These are phyloP conservation scores for Saraca asoca DNA, from an alignment of 331 rosid genomes.

Conservation along the genomic window DNA sequence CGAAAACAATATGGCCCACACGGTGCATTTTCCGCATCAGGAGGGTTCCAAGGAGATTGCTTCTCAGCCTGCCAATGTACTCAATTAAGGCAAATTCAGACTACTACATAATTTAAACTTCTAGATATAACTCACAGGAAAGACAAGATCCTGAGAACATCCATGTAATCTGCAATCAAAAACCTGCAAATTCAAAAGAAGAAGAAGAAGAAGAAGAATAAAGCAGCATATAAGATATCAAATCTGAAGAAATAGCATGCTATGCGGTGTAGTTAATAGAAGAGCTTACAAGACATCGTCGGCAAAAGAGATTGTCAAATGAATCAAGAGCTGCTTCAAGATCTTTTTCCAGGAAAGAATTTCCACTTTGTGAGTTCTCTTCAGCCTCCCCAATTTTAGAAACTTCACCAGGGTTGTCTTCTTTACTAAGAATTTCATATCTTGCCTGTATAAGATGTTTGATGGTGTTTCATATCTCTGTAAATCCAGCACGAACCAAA, in stretches of 20 bases:
- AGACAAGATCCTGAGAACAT: constrained; percentile 97
- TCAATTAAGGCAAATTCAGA: constrained; percentile 21
- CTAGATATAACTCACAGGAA: constrained; percentile 67
- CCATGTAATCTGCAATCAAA: constrained; percentile 98
- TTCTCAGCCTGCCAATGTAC: constrained; percentile 77
- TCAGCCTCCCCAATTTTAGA: constrained; percentile 54
- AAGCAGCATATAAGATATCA: constrained; percentile 29
- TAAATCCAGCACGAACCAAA: constrained; percentile 90
- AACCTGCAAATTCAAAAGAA: constrained; percentile 55
- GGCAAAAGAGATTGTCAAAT: constrained; percentile 95
- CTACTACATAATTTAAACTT: constrained; percentile 19
- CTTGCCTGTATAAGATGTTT: constrained; percentile 98
- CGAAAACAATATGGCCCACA: constrained; percentile 87
- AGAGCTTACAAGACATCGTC: constrained; percentile 86
- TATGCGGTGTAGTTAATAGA: constrained; percentile 20
- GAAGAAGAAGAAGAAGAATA: too few species aligned
- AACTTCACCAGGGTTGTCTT: constrained; percentile 54
- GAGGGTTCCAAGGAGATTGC: constrained; percentile 70
- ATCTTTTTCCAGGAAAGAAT: constrained; percentile 81
- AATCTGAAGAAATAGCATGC: constrained; percentile 23
- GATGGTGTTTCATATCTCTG: constrained; percentile 92
- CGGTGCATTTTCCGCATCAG: constrained; percentile 60
- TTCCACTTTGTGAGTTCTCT: constrained; percentile 59
- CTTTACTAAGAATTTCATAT: constrained; percentile 59
- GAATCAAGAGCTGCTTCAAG: constrained; percentile 97